Conservation (phyloP, 257 asterid species). For the Oldenlandia corymbosa region DNA sequence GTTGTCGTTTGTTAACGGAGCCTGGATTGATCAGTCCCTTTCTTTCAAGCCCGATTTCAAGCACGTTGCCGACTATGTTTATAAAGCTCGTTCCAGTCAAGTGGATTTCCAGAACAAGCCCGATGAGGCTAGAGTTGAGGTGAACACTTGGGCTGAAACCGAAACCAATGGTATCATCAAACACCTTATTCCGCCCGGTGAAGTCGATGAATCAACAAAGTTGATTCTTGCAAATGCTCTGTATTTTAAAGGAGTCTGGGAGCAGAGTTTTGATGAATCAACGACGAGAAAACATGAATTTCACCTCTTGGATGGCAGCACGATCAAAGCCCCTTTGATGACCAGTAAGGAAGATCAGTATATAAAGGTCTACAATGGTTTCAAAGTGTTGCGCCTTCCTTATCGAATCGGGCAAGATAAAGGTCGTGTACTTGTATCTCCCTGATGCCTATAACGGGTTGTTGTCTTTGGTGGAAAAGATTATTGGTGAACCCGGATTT, state of each 20-base stretch:
- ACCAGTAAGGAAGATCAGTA: constrained; percentile 22
- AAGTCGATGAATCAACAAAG: constrained; percentile 18
- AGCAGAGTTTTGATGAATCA: constrained; percentile 22
- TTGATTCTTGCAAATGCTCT: constrained; percentile 33
- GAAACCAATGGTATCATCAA: constrained; percentile 30
- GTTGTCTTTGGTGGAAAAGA: constrained; percentile 19
- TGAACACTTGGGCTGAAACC: constrained; percentile 31
- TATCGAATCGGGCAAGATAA: constrained; percentile 27
- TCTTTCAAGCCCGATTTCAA: too few relatives aligned
- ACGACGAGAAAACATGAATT: constrained; percentile 20
- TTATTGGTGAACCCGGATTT: constrained; percentile 23
- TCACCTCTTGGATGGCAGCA: constrained; percentile 26
- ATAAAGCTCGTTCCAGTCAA: not conserved
- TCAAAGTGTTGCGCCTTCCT: constrained; percentile 28
- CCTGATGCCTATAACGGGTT: constrained; percentile 33
- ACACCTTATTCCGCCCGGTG: constrained; percentile 25
- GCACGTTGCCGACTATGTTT: too few relatives aligned
- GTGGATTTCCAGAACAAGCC: constrained; percentile 12
- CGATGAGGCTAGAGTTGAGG: constrained; percentile 22
- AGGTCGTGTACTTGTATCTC: constrained; percentile 33
- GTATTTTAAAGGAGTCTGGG: constrained; percentile 33
- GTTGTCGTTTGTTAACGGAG: too few relatives aligned
- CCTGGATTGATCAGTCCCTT: too few relatives aligned
- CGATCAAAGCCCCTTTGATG: constrained; percentile 31
- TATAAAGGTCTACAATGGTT: constrained; percentile 19